These are phyloP conservation scores for Chaetoceros tenuissimus DNA, from an alignment of 108 stramenopile genomes.

Conservation along the genomic window DNA sequence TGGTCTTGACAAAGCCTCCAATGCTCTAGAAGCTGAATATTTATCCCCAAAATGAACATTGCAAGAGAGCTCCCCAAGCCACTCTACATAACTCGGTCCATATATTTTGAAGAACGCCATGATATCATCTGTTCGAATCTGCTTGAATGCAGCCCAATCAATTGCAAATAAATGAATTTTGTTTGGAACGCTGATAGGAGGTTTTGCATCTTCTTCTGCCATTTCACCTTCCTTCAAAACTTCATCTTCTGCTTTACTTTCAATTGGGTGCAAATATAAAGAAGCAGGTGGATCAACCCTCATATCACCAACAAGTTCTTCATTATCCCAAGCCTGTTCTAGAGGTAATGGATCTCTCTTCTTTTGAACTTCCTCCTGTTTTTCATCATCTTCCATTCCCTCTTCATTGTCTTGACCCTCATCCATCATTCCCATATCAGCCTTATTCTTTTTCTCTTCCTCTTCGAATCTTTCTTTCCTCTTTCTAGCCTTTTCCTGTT, in stretches of 20 bases:
- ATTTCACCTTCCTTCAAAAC: conserved; percentile 8
- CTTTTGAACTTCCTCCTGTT: conserved; percentile 25
- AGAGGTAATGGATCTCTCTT: conserved; percentile 37
- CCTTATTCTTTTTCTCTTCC: conserved; percentile 11
- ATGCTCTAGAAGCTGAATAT: conserved; percentile 57
- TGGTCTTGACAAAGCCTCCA: conserved; percentile 41
- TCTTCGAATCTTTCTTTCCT: conserved; percentile 50
- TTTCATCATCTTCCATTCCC: conserved; percentile 25
- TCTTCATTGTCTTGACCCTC: conserved; percentile 24
- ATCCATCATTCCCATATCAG: conserved; percentile 5
- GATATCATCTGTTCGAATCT: conserved; percentile 71
- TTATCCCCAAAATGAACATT: conserved; percentile 69
- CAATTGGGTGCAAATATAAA: conserved; percentile 15
- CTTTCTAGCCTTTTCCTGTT: conserved; percentile 55
- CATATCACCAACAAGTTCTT: conserved; percentile 44
- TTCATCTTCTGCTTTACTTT: conserved; percentile 13
- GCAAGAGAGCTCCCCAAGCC: conserved; percentile 71
- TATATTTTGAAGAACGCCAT: conserved; percentile 43
- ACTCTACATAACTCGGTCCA: conserved; percentile 79
- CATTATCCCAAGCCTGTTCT: conserved; percentile 76
- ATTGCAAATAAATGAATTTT: conserved; percentile 74
- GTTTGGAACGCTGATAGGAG: conserved; percentile 33
- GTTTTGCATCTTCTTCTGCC: conserved; percentile 10
- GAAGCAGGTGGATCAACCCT: conserved; percentile 45
- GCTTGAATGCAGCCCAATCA: conserved; percentile 82